Conservation (phyloP, 1,284 basidiomycete genomes). For the Ceratobasidium sp. region DNA sequence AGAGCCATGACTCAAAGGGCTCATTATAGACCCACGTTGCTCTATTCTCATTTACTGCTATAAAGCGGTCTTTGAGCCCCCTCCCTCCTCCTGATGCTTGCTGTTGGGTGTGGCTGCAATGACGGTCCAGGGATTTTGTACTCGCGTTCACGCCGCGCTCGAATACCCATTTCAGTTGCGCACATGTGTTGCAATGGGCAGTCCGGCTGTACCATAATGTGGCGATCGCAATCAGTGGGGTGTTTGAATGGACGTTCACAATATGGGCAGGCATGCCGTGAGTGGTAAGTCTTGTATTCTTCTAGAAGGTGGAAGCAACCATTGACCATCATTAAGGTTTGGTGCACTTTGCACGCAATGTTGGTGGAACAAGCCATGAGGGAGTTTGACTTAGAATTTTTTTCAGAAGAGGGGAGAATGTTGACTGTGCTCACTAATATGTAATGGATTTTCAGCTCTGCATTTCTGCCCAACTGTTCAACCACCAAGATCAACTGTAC, state of each 20-base stretch:
- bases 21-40: no score
- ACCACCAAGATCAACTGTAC: no score
- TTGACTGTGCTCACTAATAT: no score
- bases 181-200: neutral
- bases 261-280: neutral
- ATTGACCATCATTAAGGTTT: neutral
- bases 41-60: no score
- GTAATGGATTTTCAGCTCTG: no score
- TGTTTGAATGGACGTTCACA: neutral
- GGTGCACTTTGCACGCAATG: neutral
- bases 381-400: no score
- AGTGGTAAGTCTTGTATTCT: neutral
- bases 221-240: neutral
- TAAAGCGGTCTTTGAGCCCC: no score
- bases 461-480: no score
- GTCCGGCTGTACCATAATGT: slow-evolving; percentile 8
- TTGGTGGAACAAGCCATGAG: neutral
- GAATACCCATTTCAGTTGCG: neutral
- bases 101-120: neutral
- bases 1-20: no score
- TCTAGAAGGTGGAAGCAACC: neutral
- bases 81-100: no score
- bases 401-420: neutral
- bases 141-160: neutral
- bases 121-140: slow-evolving; percentile 10